Conservation (phyloP, 345 rosid genomes). For the Moricandia arvensis region DNA sequence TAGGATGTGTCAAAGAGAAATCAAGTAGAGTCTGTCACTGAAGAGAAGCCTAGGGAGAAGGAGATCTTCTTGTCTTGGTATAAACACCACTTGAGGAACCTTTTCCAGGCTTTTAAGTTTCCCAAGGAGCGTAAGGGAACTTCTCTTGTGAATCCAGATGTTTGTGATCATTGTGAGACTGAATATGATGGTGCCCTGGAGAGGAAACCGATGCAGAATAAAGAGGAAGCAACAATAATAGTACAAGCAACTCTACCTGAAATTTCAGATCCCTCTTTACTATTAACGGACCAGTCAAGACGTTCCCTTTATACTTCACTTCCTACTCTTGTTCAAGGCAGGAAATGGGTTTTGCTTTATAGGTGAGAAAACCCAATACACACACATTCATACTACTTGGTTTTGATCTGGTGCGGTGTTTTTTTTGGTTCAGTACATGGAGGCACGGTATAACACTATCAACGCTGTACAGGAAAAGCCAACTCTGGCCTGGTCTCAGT, state of each 20-base stretch:
- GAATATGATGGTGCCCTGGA: slow-evolving; percentile 52
- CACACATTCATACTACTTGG: not conserved
- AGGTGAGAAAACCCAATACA: slow-evolving; percentile 48
- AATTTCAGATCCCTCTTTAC: slow-evolving; percentile 79
- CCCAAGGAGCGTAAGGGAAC: slow-evolving; percentile 47
- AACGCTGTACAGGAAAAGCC: slow-evolving; percentile 88
- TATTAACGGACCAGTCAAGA: slow-evolving; percentile 69
- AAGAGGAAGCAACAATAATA: slow-evolving; percentile 36
- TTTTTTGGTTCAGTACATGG: slow-evolving; percentile 68
- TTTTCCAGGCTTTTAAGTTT: slow-evolving; percentile 58
- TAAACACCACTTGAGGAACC: slow-evolving; percentile 61
- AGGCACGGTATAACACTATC: slow-evolving; percentile 94
- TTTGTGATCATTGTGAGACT: slow-evolving; percentile 24
- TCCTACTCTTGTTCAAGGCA: slow-evolving; percentile 86
- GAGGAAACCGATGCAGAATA: slow-evolving; percentile 47
- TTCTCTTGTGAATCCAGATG: slow-evolving; percentile 41
- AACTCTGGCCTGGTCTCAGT: slow-evolving; percentile 92
- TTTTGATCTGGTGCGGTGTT: slow-evolving; percentile 1
- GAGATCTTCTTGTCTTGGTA: slow-evolving; percentile 71
- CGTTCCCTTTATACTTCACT: slow-evolving; percentile 62
- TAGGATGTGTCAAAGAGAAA: slow-evolving; percentile 57
- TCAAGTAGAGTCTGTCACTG: slow-evolving; percentile 47
- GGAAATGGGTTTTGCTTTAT: slow-evolving; percentile 92
- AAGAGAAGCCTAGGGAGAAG: slow-evolving; percentile 45
- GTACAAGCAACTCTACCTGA: slow-evolving; percentile 39